Conservation (phyloP, 73 alveolate genomes). For the Paraurostyla sp. region DNA sequence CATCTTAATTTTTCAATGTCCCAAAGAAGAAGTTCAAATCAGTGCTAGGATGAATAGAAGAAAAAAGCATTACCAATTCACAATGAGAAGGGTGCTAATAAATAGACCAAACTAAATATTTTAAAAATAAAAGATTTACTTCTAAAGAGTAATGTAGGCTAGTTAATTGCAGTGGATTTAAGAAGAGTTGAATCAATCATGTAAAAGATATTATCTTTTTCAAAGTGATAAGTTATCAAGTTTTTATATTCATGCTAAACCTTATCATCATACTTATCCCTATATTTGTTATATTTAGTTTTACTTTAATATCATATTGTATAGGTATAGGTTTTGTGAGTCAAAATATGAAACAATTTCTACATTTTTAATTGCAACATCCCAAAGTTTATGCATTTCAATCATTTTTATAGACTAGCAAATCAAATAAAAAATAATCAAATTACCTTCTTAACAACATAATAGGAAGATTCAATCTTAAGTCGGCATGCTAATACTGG, state of each 20-base stretch:
- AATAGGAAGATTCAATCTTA: not conserved
- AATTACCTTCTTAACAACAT: not conserved
- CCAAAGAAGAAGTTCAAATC: not conserved
- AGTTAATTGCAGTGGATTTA: not conserved
- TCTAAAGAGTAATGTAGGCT: not conserved
- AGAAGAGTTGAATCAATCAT: not conserved
- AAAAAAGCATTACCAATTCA: not conserved
- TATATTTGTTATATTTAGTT: no score
- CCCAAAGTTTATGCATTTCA: constrained; percentile 5
- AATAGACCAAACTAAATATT: not conserved
- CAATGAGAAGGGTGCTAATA: not conserved
- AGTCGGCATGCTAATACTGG: not conserved
- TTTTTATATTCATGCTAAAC: no score
- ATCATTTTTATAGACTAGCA: not conserved
- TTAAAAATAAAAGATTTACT: not conserved
- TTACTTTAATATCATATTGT: no score
- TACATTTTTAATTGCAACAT: not conserved
- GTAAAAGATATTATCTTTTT: not conserved
- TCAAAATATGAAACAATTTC: not conserved
- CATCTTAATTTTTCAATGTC: not conserved
- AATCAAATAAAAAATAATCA: not conserved
- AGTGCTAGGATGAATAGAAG: not conserved
- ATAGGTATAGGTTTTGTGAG: not conserved
- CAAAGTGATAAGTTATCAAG: not conserved
- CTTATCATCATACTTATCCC: no score